These are phyloP conservation scores for Phytophthora boehmeriae DNA, from an alignment of 352 stramenopile species.

Conservation along the genomic window DNA sequence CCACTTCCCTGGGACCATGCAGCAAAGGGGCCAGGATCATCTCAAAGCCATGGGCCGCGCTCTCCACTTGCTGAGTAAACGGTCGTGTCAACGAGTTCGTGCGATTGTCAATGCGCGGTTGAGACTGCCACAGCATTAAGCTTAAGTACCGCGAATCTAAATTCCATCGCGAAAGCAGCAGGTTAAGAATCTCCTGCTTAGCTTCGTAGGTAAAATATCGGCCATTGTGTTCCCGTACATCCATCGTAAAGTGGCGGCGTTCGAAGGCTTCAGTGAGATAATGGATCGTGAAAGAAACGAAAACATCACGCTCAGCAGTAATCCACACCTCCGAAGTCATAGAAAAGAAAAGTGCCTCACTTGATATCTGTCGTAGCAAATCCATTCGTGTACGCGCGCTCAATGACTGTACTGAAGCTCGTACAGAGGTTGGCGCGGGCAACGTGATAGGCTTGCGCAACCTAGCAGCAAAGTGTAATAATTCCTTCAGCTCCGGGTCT, in stretches of 20 bases:
- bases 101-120: slow-evolving; percentile 33
- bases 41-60: slow-evolving; percentile 49
- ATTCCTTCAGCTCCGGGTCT: slow-evolving; percentile 49
- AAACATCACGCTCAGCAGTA: slow-evolving; percentile 47
- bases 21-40: slow-evolving; percentile 50
- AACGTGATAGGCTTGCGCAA: slow-evolving; percentile 43
- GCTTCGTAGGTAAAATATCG: slow-evolving; percentile 44
- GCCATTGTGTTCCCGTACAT: slow-evolving; percentile 49
- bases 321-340: slow-evolving; percentile 56
- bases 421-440: slow-evolving; percentile 43
- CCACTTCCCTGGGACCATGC: slow-evolving; percentile 36
- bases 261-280: slow-evolving; percentile 53
- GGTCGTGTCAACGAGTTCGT: slow-evolving; percentile 13
- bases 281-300: slow-evolving; percentile 55
- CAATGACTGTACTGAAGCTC: slow-evolving; percentile 48
- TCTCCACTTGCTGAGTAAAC: slow-evolving; percentile 44
- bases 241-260: slow-evolving; percentile 48
- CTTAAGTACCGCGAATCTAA: slow-evolving; percentile 52
- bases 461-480: slow-evolving; percentile 45
- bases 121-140: slow-evolving; percentile 54
- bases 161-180: slow-evolving; percentile 51
- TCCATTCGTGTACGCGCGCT: slow-evolving; percentile 48
- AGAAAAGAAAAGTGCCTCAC: slow-evolving; percentile 53
- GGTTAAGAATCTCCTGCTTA: slow-evolving; percentile 49
- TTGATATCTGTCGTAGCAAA: slow-evolving; percentile 48